These are phyloP conservation scores for Hansfordia pulvinata DNA, from an alignment of 2,329 filamentous ascomycete genomes.

Conservation along the genomic window DNA sequence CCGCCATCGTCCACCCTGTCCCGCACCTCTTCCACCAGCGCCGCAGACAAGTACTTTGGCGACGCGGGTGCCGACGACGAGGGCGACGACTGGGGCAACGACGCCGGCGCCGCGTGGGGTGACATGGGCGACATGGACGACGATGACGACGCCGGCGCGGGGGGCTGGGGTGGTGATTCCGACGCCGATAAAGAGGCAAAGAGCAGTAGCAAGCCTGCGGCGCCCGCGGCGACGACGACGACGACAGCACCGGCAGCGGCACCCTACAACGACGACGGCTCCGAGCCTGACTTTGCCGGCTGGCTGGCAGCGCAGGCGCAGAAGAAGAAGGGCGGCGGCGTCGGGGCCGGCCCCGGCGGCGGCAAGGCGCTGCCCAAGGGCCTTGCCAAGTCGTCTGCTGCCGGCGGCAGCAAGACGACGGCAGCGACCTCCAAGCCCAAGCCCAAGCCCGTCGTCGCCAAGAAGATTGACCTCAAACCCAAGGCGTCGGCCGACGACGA, in stretches of 20 bases:
- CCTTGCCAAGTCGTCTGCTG: slow-evolving; percentile 13
- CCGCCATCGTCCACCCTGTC: slow-evolving; percentile 27
- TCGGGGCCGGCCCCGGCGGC: too few relatives aligned
- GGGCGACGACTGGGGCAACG: slow-evolving; percentile 45
- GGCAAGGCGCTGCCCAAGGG: slow-evolving; percentile 60
- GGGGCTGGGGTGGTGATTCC: slow-evolving; percentile 25
- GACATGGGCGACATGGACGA: slow-evolving; percentile 44
- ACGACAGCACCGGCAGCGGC: slow-evolving; percentile 16
- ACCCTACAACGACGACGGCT: slow-evolving; percentile 62
- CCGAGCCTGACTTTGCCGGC: slow-evolving; percentile 89
- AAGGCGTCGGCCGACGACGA: slow-evolving; percentile 42
- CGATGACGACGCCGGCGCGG: slow-evolving; percentile 33
- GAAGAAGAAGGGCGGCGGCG: slow-evolving; percentile 44
- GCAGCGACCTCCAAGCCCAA: slow-evolving; percentile 21
- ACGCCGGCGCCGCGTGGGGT: slow-evolving; percentile 64
- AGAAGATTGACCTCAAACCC: slow-evolving; percentile 58
- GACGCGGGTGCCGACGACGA: slow-evolving; percentile 35
- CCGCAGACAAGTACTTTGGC: slow-evolving; percentile 23
- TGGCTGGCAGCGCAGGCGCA: slow-evolving; percentile 82
- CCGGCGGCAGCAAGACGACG: too few relatives aligned
- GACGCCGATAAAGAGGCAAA: slow-evolving; percentile 24
- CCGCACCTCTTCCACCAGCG: slow-evolving; percentile 31
- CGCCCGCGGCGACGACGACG: slow-evolving; percentile 17
- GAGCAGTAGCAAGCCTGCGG: slow-evolving; percentile 9
- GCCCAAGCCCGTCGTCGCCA: slow-evolving; percentile 34